phyloP scores from a whole-genome alignment of 1,139 yeast genomes.

The Geotrichum europaeum region DNA sequence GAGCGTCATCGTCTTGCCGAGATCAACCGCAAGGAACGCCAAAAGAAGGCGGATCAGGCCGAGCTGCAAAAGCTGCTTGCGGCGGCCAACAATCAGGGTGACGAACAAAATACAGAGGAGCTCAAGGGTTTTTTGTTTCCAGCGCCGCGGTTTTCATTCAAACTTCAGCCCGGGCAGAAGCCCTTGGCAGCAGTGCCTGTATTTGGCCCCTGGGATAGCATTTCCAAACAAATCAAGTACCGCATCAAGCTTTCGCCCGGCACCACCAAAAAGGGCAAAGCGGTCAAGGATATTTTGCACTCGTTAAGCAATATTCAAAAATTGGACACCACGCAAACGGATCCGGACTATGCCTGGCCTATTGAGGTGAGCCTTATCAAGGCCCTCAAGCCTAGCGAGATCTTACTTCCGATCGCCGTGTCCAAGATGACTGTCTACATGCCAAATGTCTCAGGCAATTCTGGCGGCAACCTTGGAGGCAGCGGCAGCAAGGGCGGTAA shows the following conservation, averaged over 20 bases:
- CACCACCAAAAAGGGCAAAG: conserved; percentile 79
- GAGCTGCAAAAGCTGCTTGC: conserved; percentile 39
- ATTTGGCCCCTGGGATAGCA: conserved; percentile 88
- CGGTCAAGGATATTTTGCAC: conserved; percentile 61
- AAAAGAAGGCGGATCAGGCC: conserved; percentile 44
- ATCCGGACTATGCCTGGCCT: conserved; percentile 63
- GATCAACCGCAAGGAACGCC: conserved; percentile 31
- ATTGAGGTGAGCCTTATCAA: conserved; percentile 56
- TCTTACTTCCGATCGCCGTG: conserved; percentile 49
- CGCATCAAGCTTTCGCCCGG: conserved; percentile 88
- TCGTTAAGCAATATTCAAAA: conserved; percentile 50
- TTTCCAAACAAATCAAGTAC: conserved; percentile 61
- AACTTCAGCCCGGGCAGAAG: conserved; percentile 36
- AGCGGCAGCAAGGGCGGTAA: conserved; percentile 14
- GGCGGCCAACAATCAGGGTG: conserved; percentile 1
- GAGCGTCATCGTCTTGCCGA: conserved; percentile 28
- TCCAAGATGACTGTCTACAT: conserved; percentile 37
- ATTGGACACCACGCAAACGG: conserved; percentile 45
- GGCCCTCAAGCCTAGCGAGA: conserved; percentile 50
- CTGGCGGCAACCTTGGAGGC: conserved; percentile 13
- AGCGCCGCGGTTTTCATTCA: conserved; percentile 17
- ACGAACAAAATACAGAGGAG: conserved; percentile 33
- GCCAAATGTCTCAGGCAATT: conserved; percentile 22
- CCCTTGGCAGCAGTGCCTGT: conserved; percentile 67
- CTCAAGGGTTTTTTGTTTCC: conserved; percentile 30